Base-by-base conservation (phyloP, 768 basidiomycete genomes). In the Suillus sp. region DNA sequence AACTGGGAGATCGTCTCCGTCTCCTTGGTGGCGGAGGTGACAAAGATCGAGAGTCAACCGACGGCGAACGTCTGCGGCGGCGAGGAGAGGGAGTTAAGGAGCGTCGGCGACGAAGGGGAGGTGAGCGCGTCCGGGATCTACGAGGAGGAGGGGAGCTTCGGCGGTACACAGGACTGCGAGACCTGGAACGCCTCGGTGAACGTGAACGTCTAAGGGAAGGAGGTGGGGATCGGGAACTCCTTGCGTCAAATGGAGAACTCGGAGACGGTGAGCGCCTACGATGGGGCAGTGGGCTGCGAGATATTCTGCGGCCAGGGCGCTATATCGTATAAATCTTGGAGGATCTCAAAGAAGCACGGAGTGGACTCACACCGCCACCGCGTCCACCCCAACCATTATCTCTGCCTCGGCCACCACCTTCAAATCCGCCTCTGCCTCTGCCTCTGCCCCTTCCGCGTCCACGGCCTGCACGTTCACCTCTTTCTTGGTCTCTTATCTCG, bases 341-440 rank as follows among this genome's bases (percentile, higher is more conserved):
- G 53, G 57, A 45, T n/a, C 40, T 38, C 62, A 40, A 20, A 30
- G 54, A 11, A 47, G 61, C 13, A 32, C 34, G 25, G 25, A 54
- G 63, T 59, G 45, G 10, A 65, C 72, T 37, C 66, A 71, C 71
- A 63, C 84, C 87, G 59, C 89, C 84, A 27, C 88, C 88, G 68
- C 90, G 79, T 11, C 73, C 78, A 60, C 90, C 87, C 89, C 91
- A 91, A 13, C 89, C 88, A 45, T 80, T 77, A 64, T 88, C 89
- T 59, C 82, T 75, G 22, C 79, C 78, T 48, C 84, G 73, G 14
- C 81, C 80, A 53, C 81, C 78, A n/a, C 80, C 82, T 27, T 83
- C 84, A n/a, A 78, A 79, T 4, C 82, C 72, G 62, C 75, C 84
- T 40, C 81, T 71, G 11, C 81, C 83, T 45, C 86, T 76, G 4